phyloP scores from a whole-genome alignment of 2,329 filamentous ascomycete genomes.

The Byssochlamys sp. region DNA sequence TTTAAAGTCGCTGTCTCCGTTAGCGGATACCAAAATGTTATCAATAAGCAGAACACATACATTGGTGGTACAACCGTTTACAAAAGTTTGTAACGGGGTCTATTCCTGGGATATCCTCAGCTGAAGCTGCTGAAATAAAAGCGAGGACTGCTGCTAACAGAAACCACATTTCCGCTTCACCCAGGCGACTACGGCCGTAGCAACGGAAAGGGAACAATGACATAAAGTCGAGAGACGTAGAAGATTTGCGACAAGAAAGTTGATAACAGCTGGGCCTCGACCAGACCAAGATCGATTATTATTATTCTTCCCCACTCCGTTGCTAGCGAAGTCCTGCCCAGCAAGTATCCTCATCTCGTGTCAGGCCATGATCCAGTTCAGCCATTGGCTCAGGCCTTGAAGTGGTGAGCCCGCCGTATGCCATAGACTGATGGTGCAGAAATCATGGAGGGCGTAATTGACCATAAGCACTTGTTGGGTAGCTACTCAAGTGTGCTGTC shows the following conservation, averaged over 20 bases:
- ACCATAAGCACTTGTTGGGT: not conserved
- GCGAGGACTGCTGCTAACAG: not conserved
- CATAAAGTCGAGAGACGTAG: not conserved
- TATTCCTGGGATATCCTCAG: not conserved
- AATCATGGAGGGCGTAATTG: not conserved
- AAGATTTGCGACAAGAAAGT: not conserved
- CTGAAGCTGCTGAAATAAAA: not conserved
- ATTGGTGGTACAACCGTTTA: conserved; percentile 19
- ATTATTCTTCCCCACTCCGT: not conserved
- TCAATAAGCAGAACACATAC: conserved; percentile 7
- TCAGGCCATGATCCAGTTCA: not conserved
- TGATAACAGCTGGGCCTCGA: not conserved
- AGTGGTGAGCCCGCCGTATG: not conserved
- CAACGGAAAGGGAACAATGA: not conserved
- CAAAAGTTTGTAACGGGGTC: conserved; percentile 10
- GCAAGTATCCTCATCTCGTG: not conserved
- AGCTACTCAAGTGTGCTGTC: not conserved
- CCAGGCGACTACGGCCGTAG: not conserved
- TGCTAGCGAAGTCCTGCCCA: not conserved
- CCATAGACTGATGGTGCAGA: not conserved
- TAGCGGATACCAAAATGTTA: not conserved
- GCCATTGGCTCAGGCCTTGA: not conserved
- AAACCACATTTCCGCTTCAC: not conserved
- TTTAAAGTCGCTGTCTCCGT: conserved; percentile 17
- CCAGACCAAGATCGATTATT: not conserved